Base-by-base conservation (phyloP, 768 basidiomycete species). In the Cystofilobasidium ferigula region DNA sequence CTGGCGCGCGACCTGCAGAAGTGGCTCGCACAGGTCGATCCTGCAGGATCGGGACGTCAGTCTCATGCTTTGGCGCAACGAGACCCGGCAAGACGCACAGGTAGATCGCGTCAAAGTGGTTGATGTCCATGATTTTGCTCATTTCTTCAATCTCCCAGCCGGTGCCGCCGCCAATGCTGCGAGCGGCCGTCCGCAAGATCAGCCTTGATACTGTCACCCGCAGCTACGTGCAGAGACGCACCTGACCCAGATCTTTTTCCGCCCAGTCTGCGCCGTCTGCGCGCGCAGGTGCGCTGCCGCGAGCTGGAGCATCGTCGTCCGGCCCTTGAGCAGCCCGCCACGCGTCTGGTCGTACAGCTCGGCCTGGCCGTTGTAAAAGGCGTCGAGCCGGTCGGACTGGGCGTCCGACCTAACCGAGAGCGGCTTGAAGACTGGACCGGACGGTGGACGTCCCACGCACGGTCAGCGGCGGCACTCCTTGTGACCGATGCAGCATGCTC, bases 141-240 rank as follows among this genome's bases (percentile, higher is more conserved):
- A 87, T 87, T 65, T 82, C 77, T 74, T 87, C 86, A 70, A 87
- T 82, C 72, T 86, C 87, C 77, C 83, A 83, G 8, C 71, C 72
- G 16, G 86, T 87, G 32, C 86, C 87, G 36, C 86, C 87, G 20
- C 86, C 86, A 63, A 88, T 83, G 72, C 88, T n/a, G n/a, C n/a
- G n/a, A n/a, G n/a, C n/a, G n/a, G n/a, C n/a, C n/a, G n/a, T n/a
- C n/a, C n/a, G n/a, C n/a, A n/a, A n/a, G n/a, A n/a, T n/a, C n/a
- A n/a, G n/a, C n/a, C n/a, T n/a, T n/a, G n/a, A n/a, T n/a, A n/a
- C n/a, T n/a, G n/a, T n/a, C n/a, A n/a, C n/a, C n/a, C n/a, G n/a
- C n/a, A n/a, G n/a, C n/a, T n/a, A n/a, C n/a, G n/a, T n/a, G n/a
- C n/a, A n/a, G n/a, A 87, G 22, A 88, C 80, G 40, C 20, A 42